Conservation (phyloP, 345 rosid genomes). For the Boechera stricta region DNA sequence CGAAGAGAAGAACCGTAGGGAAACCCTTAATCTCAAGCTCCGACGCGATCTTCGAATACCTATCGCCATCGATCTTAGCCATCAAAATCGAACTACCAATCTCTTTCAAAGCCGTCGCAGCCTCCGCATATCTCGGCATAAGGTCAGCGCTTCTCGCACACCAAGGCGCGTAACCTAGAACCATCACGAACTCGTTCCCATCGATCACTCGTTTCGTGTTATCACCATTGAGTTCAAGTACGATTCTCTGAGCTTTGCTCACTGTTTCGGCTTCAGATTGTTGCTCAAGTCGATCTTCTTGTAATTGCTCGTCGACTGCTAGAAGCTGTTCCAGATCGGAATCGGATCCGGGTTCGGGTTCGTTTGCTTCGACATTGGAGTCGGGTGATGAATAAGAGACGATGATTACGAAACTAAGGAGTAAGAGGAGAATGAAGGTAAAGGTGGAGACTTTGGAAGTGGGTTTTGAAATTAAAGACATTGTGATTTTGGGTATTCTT, state of each 20-base stretch:
- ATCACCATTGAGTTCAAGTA: conserved; percentile 69
- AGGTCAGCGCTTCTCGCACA: conserved; percentile 86
- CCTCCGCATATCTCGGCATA: conserved; percentile 87
- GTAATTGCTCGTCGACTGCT: conserved; percentile 70
- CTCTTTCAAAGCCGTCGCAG: conserved; percentile 76
- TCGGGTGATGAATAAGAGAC: neutral
- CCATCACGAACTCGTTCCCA: conserved; percentile 66
- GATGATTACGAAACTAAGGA: conserved; percentile 47
- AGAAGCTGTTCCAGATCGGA: conserved; percentile 60
- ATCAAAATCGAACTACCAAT: conserved; percentile 62
- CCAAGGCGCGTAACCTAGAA: conserved; percentile 93
- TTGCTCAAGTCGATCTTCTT: conserved; percentile 45
- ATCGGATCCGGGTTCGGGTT: conserved; percentile 20
- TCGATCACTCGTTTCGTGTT: conserved; percentile 55
- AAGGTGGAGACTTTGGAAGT: conserved; percentile 53
- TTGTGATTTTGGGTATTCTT: neutral
- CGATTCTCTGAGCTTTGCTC: conserved; percentile 79
- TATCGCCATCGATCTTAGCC: conserved; percentile 89
- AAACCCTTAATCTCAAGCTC: conserved; percentile 69
- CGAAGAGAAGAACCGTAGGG: conserved; percentile 79
- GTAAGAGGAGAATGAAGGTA: conserved; percentile 48
- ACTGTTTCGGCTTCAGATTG: conserved; percentile 74
- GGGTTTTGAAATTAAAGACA: conserved; percentile 41
- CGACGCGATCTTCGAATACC: conserved; percentile 72
- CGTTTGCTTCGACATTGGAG: conserved; percentile 28